Conservation (phyloP, 257 asterid genomes). For the Solanum chmielewskii region DNA sequence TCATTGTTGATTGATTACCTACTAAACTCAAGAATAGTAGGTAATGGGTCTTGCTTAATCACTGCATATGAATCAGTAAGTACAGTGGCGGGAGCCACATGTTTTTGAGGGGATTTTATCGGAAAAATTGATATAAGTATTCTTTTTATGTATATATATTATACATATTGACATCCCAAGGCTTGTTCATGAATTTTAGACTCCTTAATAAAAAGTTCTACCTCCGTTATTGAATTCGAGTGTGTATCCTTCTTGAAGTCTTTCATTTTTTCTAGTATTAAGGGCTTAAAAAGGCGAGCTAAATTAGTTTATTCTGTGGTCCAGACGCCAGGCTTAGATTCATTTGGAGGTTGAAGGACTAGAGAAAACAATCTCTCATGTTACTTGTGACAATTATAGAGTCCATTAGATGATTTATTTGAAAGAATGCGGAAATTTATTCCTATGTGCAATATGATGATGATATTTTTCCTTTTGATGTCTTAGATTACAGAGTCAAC, state of each 20-base stretch:
- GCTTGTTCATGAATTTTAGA: too few species aligned
- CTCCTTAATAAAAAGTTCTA: too few species aligned
- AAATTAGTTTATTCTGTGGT: not conserved
- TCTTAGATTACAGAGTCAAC: constrained; percentile 65
- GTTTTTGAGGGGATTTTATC: too few species aligned
- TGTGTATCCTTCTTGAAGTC: not conserved
- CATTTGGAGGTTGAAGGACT: not conserved
- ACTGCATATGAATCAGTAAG: too few species aligned
- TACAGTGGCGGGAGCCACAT: too few species aligned
- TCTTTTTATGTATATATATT: too few species aligned
- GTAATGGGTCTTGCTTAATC: not conserved
- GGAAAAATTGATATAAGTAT: too few species aligned
- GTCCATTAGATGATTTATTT: not conserved
- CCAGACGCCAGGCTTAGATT: not conserved
- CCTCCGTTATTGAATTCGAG: too few species aligned
- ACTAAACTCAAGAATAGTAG: not conserved
- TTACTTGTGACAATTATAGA: not conserved
- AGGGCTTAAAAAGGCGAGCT: not conserved
- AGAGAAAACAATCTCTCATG: not conserved
- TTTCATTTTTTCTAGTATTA: not conserved
- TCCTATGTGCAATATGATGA: not conserved
- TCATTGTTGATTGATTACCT: not conserved
- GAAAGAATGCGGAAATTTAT: not conserved
- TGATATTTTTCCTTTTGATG: not conserved
- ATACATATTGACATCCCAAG: too few species aligned